These are phyloP conservation scores for Stygiomarasmius scandens DNA, from an alignment of 1,284 basidiomycete species.

Conservation along the genomic window DNA sequence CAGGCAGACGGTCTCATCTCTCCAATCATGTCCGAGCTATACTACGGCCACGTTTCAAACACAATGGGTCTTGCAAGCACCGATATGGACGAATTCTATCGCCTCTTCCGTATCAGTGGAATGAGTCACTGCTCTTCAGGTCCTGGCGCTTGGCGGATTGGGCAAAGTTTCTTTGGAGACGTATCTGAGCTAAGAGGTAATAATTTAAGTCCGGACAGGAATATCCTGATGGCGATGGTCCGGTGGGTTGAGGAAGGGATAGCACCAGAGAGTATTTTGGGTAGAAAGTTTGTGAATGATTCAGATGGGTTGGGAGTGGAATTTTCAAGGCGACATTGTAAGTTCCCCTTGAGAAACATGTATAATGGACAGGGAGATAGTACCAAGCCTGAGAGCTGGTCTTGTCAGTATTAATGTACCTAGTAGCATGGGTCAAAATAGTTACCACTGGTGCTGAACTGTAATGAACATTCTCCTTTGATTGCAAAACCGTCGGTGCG, in stretches of 20 bases:
- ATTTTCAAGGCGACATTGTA: conserved; percentile 15
- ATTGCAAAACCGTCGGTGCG: no score
- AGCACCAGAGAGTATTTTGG: conserved; percentile 19
- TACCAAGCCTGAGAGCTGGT: conserved; percentile 11
- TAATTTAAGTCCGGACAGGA: conserved; percentile 8
- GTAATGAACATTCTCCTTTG: no score
- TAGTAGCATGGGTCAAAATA: no score
- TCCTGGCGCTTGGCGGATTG: conserved; percentile 18
- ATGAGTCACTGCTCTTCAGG: conserved; percentile 20
- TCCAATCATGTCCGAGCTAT: conserved; percentile 19
- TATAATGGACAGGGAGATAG: conserved; percentile 16
- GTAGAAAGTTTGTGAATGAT: conserved; percentile 16
- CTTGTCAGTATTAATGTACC: not conserved
- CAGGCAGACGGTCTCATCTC: conserved; percentile 20
- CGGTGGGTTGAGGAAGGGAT: conserved; percentile 20
- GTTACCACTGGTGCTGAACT: no score
- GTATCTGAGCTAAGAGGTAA: not conserved
- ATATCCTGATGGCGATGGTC: conserved; percentile 19
- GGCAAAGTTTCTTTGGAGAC: conserved; percentile 1
- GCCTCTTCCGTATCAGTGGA: conserved; percentile 18
- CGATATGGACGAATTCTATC: conserved; percentile 17
- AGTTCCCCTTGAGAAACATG: conserved; percentile 16
- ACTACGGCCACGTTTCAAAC: conserved; percentile 18
- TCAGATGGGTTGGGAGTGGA: conserved; percentile 4
- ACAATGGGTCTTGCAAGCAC: conserved; percentile 14